Base-by-base conservation (phyloP, 306 rosid genomes). In the Lathyrus tuberosus region DNA sequence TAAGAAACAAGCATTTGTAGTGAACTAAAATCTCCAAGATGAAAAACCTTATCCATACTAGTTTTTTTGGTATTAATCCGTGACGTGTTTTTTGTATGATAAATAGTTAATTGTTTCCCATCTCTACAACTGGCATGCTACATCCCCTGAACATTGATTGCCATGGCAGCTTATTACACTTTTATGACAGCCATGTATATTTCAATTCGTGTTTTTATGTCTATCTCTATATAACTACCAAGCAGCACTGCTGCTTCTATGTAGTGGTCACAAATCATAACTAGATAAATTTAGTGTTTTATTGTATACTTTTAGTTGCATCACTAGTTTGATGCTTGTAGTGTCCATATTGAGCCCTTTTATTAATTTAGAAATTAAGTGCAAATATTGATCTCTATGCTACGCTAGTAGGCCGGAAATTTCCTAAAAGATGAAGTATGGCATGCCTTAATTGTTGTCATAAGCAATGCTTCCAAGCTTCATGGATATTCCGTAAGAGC, bases 361-460 rank as follows among this genome's bases (percentile, higher is more conserved):
- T 43, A 41, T 62, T 65, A 38, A 22, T 65, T 7, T 73, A 41
- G 17, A 63, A 63, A 53, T 57, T 72, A 65, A 58, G 37, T 40
- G 68, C 79, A 48, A 59, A 64, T 82, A 76, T 80, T 89, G 82
- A 89, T 83, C 68, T 86, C 76, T 78, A 51, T 87, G 73, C 78
- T 72, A 30, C 88, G 90, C 86, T 90, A 80, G 95, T 90, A 94
- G 99, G 99, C 99, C 83, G 99, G 99, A 87, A 94, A 84, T 83
- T 86, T 85, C 81, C 91, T 94, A 62, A 89, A 91, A 85, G 97
- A 91, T 94, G 99, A 94, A 71, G 96, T 88, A 43, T 94, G 99
- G 97, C 86, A 88, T 76, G 95, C 83, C 37, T 77, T 94, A 77
- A 83, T 94, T 80, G 96, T 91, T 71, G 89, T 88, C 70, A 83